These are phyloP conservation scores for Noccaea caerulescens DNA, from an alignment of 345 rosid species.

Conservation along the genomic window DNA sequence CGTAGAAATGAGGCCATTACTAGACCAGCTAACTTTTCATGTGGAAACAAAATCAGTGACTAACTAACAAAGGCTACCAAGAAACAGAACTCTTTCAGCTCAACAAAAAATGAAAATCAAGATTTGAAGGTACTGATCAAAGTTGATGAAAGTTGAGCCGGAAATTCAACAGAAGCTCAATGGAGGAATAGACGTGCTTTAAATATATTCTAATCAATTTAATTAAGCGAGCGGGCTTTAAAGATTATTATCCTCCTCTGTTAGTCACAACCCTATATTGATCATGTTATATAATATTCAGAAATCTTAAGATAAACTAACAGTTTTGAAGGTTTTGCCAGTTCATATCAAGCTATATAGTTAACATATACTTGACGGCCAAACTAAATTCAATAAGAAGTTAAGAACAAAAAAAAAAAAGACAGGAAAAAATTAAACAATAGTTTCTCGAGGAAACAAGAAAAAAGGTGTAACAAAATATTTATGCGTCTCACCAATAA, in stretches of 20 bases:
- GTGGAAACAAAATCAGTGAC: conserved; percentile 27
- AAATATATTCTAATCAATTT: not conserved
- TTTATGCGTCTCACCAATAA: conserved; percentile 7
- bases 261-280: conserved; percentile 17
- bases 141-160: not conserved
- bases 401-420: not conserved
- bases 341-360: conserved; percentile 34
- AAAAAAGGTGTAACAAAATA: not conserved
- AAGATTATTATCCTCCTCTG: conserved; percentile 6
- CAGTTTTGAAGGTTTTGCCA: conserved; percentile 17
- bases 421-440: not conserved
- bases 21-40: conserved; percentile 29
- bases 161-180: not conserved
- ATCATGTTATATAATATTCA: conserved; percentile 17
- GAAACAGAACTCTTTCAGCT: not conserved
- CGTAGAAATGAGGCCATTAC: conserved; percentile 40
- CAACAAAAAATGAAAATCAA: not conserved
- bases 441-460: not conserved
- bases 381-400: not conserved
- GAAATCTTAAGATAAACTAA: conserved; percentile 17
- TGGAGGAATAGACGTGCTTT: conserved; percentile 42
- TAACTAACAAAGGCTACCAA: conserved; percentile 2
- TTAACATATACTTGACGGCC: conserved; percentile 32
- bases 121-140: not conserved
- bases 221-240: not conserved